Evolutionary conservation across 2,329 filamentous ascomycete genomes (phyloP).

Genomic region (Seiridium cupressi): DNA sequence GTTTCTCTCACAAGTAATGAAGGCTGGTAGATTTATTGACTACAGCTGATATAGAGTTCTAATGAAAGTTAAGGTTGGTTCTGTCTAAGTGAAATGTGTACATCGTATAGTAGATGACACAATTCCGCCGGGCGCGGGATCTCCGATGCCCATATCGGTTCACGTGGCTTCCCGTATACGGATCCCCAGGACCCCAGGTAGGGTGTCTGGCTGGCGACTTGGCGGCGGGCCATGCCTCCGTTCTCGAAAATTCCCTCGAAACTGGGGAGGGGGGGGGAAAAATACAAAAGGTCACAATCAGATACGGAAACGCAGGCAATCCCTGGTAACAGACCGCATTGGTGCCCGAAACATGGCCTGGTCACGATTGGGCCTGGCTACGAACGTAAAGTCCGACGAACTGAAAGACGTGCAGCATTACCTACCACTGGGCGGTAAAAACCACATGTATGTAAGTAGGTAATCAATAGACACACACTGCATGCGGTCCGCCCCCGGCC

Average conservation of each 20-base stretch:
- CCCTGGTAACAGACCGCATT: background rate
- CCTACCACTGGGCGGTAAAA: too few relatives aligned
- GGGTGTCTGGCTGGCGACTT: background rate
- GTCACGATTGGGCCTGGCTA: too few relatives aligned
- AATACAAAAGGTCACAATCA: background rate
- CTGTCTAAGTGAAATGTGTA: background rate
- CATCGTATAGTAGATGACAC: background rate
- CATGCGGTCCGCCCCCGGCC: background rate
- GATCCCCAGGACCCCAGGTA: background rate
- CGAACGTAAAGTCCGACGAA: too few relatives aligned
- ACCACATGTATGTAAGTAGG: too few relatives aligned
- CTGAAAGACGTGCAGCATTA: too few relatives aligned
- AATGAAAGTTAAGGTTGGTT: background rate
- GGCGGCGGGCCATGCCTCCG: background rate
- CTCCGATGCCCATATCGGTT: conserved; percentile 3
- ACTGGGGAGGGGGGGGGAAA: background rate
- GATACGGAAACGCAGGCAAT: background rate
- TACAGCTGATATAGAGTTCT: background rate
- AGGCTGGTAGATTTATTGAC: background rate
- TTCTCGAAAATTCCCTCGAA: background rate
- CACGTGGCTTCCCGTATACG: conserved; percentile 3
- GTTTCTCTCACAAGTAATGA: background rate
- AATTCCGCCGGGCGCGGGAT: conserved; percentile 1
- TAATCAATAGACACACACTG: background rate
- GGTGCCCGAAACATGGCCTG: background rate